A percentile compares a stretch with the other conserved stretches of the same genome.
phyloP scores from a whole-genome alignment of 257 asterid genomes.

The Hygrophila difformis region DNA sequence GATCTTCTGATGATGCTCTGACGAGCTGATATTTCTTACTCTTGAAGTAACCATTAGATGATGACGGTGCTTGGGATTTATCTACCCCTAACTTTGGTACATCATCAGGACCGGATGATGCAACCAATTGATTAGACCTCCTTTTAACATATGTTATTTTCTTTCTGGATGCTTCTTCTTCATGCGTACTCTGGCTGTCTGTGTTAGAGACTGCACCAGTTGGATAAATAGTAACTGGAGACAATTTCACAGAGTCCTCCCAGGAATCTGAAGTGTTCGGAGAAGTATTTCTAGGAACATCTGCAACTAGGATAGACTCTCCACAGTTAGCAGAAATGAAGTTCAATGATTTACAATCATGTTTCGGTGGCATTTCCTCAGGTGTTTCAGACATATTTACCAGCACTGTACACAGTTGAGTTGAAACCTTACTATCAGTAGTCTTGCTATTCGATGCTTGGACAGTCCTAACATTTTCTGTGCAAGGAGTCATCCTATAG shows the following conservation, averaged over 20 bases:
- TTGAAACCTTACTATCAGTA: constrained; percentile 20
- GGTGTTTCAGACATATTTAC: constrained; percentile 29
- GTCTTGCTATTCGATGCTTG: constrained; percentile 26
- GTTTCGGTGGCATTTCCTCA: constrained; percentile 21
- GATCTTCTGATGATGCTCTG: constrained; percentile 37
- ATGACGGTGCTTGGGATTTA: constrained; percentile 28
- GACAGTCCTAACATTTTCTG: constrained; percentile 25
- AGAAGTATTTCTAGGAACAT: constrained; percentile 24
- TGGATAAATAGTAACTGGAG: constrained; percentile 28
- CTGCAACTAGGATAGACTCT: constrained; percentile 22
- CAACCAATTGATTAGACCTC: constrained; percentile 76
- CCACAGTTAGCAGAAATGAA: constrained; percentile 18
- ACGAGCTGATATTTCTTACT: constrained; percentile 79
- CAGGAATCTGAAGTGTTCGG: constrained; percentile 20
- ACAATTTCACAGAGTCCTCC: constrained; percentile 27
- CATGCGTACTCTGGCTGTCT: constrained; percentile 31
- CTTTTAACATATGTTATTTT: constrained; percentile 54
- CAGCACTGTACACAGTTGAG: constrained; percentile 20
- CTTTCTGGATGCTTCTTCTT: constrained; percentile 36
- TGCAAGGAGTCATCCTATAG: constrained; percentile 23
- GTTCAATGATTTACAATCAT: constrained; percentile 23
- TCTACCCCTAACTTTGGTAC: constrained; percentile 20
- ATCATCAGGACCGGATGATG: constrained; percentile 43
- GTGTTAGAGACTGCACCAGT: constrained; percentile 32
- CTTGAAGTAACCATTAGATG: constrained; percentile 71